Percentiles rank a stretch among this genome's conserved stretches.
These are phyloP conservation scores for Elsinoe fawcettii DNA, from an alignment of 2,329 filamentous ascomycete genomes.

Conservation along the genomic window DNA sequence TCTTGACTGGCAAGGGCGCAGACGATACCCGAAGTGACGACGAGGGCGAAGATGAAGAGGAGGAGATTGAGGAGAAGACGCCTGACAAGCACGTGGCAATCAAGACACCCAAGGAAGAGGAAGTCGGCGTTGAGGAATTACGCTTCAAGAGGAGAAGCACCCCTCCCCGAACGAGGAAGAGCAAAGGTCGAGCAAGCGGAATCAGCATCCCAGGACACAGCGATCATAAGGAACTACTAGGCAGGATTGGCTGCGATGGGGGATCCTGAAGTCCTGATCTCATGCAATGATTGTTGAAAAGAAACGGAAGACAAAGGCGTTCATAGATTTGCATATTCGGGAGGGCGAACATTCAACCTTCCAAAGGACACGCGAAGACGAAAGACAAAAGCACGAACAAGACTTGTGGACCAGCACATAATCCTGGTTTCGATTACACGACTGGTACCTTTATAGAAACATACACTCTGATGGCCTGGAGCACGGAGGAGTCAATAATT, in stretches of 20 bases:
- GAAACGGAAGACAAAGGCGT: no score
- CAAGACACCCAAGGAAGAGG: conserved; percentile 48
- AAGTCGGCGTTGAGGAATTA: conserved; percentile 65
- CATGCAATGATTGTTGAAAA: background rate
- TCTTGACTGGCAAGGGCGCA: conserved; percentile 66
- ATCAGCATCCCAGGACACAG: conserved; percentile 63
- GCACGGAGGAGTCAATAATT: background rate
- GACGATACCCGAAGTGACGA: conserved; percentile 86
- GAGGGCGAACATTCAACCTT: background rate
- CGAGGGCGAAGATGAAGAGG: conserved; percentile 61
- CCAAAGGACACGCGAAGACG: background rate
- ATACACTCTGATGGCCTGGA: background rate
- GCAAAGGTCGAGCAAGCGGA: conserved; percentile 38
- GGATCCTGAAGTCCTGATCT: background rate
- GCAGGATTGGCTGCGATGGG: conserved; percentile 76
- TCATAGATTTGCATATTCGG: background rate
- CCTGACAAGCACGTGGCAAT: conserved; percentile 21
- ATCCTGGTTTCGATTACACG: background rate
- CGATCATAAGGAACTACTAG: conserved; percentile 72
- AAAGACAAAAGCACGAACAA: background rate
- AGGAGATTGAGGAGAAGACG: conserved; percentile 33
- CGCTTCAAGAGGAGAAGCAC: conserved; percentile 48
- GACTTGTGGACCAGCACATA: background rate
- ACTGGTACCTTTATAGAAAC: background rate
- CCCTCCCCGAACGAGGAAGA: conserved; percentile 39